Conservation (phyloP, 257 asterid genomes). For the Marsdenia floribunda region DNA sequence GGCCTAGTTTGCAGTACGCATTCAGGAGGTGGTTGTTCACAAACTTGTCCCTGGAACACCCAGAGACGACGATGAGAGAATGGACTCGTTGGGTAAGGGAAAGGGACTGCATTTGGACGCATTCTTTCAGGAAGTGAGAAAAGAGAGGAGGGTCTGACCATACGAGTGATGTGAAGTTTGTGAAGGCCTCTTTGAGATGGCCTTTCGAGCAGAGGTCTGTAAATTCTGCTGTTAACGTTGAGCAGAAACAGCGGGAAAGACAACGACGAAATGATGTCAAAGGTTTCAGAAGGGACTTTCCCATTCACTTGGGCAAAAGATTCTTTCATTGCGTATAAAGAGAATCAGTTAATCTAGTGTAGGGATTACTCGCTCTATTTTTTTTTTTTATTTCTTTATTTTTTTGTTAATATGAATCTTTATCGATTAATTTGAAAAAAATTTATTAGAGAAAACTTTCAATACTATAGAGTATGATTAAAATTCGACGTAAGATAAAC, state of each 20-base stretch:
- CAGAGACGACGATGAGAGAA: conserved; percentile 47
- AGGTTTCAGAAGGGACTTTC: conserved; percentile 29
- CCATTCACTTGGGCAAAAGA: conserved; percentile 21
- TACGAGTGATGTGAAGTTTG: conserved; percentile 35
- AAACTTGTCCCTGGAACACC: conserved; percentile 50
- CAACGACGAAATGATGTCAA: background rate
- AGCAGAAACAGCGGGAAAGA: conserved; percentile 24
- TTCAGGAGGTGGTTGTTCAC: conserved; percentile 61
- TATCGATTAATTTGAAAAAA: too few relatives aligned
- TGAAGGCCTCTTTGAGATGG: conserved; percentile 47
- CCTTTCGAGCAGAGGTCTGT: conserved; percentile 46
- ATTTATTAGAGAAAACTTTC: too few relatives aligned
- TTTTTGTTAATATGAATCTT: too few relatives aligned
- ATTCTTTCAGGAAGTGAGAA: conserved; percentile 60
- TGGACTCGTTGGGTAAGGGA: conserved; percentile 56
- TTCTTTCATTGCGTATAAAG: background rate
- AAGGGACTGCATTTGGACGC: conserved; percentile 46
- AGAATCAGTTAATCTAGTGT: too few relatives aligned
- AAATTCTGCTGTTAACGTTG: conserved; percentile 27
- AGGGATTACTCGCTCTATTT: too few relatives aligned
- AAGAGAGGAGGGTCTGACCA: conserved; percentile 51
- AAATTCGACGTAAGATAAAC: too few relatives aligned
- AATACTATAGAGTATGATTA: too few relatives aligned
- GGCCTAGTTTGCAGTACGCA: conserved; percentile 51
- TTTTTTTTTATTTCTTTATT: too few relatives aligned